These are phyloP conservation scores for Spergularia marina DNA, from an alignment of 148 eudicot species.

Conservation along the genomic window DNA sequence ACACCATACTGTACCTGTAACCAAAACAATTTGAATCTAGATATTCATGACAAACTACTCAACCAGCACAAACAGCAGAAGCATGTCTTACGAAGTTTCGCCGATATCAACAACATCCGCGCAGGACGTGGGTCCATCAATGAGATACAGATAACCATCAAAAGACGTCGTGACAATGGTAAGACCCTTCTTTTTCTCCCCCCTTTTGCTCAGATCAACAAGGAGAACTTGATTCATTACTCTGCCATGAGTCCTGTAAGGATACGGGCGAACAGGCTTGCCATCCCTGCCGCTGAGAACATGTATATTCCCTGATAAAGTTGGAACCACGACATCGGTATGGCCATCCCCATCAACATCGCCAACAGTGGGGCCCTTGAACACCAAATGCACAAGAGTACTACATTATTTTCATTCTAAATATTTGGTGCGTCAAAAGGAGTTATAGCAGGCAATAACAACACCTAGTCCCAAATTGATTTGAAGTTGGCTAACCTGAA, in stretches of 20 bases:
- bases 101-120: constrained; percentile 99
- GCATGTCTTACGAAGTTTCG: constrained; percentile 84
- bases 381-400: constrained; percentile 13
- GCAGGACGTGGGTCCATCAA: constrained; percentile 94
- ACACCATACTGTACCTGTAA: constrained; percentile 97
- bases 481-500: no score
- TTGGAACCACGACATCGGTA: constrained; percentile 91
- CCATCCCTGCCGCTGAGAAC: constrained; percentile 97
- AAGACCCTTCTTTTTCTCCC: constrained; percentile 83
- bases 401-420: background rate
- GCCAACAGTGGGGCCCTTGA: constrained; percentile 81
- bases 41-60: background rate
- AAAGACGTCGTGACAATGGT: constrained; percentile 91
- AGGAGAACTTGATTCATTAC: constrained; percentile 94
- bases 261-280: constrained; percentile 74
- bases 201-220: constrained; percentile 80
- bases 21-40: constrained; percentile 17
- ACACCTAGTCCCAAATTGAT: no score
- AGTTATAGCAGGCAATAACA: background rate
- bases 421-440: constrained; percentile 4
- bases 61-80: background rate
- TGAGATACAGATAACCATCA: constrained; percentile 95
- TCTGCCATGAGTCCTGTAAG: constrained; percentile 97
- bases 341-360: constrained; percentile 98
- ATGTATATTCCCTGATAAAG: constrained; percentile 82